Conservation (phyloP, 2,329 filamentous ascomycete species). For the Penicillium sumatraense region DNA sequence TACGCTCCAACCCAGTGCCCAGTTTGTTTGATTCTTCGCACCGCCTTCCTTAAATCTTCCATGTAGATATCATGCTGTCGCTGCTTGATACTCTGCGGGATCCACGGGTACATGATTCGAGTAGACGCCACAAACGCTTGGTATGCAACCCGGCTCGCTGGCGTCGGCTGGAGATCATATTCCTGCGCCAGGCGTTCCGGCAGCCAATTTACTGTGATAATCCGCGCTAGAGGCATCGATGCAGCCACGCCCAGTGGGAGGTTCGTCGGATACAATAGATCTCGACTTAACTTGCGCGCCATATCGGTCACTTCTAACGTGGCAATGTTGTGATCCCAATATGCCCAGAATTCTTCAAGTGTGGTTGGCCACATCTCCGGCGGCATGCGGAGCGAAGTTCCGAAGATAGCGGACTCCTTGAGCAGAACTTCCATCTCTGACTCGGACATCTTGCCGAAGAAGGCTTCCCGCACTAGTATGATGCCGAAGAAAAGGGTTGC, state of each 20-base stretch:
- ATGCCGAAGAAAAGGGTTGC: constrained; percentile 33
- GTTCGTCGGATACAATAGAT: constrained; percentile 19
- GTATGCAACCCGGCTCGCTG: constrained; percentile 6
- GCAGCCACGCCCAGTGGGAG: not conserved
- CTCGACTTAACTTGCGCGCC: constrained; percentile 24
- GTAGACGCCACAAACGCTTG: constrained; percentile 11
- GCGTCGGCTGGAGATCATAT: constrained; percentile 17
- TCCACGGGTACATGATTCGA: constrained; percentile 9
- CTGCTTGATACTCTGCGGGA: constrained; percentile 8
- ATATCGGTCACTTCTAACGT: constrained; percentile 32
- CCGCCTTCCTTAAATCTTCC: constrained; percentile 18
- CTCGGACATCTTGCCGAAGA: constrained; percentile 22
- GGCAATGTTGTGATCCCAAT: constrained; percentile 34
- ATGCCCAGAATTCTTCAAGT: constrained; percentile 31
- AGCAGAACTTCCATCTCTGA: constrained; percentile 13
- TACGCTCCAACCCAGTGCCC: constrained; percentile 1
- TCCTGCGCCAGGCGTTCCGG: constrained; percentile 9
- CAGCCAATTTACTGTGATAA: not conserved
- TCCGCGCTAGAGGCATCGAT: not conserved
- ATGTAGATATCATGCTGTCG: constrained; percentile 13
- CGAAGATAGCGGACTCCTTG: constrained; percentile 20
- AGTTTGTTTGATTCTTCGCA: constrained; percentile 14
- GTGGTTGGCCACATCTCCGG: constrained; percentile 34
- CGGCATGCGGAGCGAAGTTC: constrained; percentile 25
- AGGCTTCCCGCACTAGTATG: constrained; percentile 30